phyloP scores from a whole-genome alignment of 805 yeast species.

The Blastobotrys mokoenaii region DNA sequence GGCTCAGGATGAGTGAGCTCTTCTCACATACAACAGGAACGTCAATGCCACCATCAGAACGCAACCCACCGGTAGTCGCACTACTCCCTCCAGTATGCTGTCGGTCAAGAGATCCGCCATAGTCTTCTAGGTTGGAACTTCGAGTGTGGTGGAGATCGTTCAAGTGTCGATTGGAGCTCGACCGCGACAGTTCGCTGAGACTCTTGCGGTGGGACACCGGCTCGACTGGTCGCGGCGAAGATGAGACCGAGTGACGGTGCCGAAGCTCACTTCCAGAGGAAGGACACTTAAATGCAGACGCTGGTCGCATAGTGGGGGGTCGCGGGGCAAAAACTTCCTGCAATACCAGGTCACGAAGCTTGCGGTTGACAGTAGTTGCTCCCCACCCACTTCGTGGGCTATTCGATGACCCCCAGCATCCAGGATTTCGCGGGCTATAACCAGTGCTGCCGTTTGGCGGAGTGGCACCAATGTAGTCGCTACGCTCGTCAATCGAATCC shows the following conservation, averaged over 20 bases:
- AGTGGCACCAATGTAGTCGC: slow-evolving; percentile 2
- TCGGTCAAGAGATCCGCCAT: too few species aligned
- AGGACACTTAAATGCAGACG: too few species aligned
- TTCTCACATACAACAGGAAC: too few species aligned
- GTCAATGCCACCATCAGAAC: too few species aligned
- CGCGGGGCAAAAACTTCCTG: slow-evolving; percentile 63
- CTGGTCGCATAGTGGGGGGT: slow-evolving; percentile 6
- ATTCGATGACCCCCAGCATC: not conserved
- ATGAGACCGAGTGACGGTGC: not conserved
- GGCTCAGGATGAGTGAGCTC: not conserved
- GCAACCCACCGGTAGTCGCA: too few species aligned
- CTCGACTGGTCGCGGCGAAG: not conserved
- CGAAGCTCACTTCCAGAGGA: not conserved
- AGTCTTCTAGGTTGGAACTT: too few species aligned
- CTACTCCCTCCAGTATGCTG: too few species aligned
- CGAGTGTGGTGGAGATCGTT: too few species aligned
- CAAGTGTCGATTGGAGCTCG: too few species aligned
- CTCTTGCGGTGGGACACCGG: not conserved
- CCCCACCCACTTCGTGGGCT: slow-evolving; percentile 31
- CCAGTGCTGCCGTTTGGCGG: slow-evolving; percentile 11
- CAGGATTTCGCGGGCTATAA: not conserved
- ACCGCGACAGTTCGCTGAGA: not conserved
- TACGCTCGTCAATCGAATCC: not conserved
- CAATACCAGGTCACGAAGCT: slow-evolving; percentile 60
- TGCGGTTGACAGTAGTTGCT: slow-evolving; percentile 62